phyloP scores from a whole-genome alignment of 495 filamentous ascomycete species.

The Talaromyces trachyspermus region DNA sequence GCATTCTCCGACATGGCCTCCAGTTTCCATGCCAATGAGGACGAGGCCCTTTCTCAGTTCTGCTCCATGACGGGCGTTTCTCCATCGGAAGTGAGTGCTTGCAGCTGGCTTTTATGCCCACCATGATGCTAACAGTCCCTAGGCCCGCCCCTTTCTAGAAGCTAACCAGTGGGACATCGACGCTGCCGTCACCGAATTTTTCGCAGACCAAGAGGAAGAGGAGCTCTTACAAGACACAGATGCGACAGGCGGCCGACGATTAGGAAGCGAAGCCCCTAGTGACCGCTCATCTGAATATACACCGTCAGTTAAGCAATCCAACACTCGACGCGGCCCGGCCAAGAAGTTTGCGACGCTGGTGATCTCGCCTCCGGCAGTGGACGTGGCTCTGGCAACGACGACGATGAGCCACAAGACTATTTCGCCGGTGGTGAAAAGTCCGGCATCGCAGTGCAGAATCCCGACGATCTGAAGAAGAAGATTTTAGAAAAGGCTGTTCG shows the following conservation, averaged over 20 bases:
- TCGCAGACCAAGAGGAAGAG: slow-evolving; percentile 57
- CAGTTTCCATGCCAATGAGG: slow-evolving; percentile 48
- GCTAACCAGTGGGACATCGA: slow-evolving; percentile 64
- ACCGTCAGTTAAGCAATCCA: slow-evolving; percentile 27
- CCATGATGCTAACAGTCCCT: background rate
- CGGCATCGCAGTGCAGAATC: slow-evolving; percentile 89
- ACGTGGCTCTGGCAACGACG: slow-evolving; percentile 55
- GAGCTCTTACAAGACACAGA: slow-evolving; percentile 26
- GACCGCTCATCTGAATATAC: slow-evolving; percentile 15
- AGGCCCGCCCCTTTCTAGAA: slow-evolving; percentile 67
- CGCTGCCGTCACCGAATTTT: slow-evolving; percentile 62
- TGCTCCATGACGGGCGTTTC: slow-evolving; percentile 60
- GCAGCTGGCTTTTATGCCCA: background rate
- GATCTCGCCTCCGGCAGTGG: slow-evolving; percentile 40
- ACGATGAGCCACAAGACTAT: slow-evolving; percentile 64
- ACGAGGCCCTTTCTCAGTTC: slow-evolving; percentile 67
- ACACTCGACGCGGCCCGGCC: slow-evolving; percentile 22
- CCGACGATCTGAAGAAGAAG: slow-evolving; percentile 62
- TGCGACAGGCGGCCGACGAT: slow-evolving; percentile 22
- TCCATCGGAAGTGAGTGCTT: slow-evolving; percentile 54
- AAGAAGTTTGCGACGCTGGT: slow-evolving; percentile 52
- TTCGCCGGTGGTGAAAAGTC: slow-evolving; percentile 97
- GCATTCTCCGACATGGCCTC: slow-evolving; percentile 47
- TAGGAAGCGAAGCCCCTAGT: slow-evolving; percentile 21
- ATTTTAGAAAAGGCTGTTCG: slow-evolving; percentile 76